These are phyloP conservation scores for Leccinum huronense DNA, from an alignment of 1,284 basidiomycete genomes.

Conservation along the genomic window DNA sequence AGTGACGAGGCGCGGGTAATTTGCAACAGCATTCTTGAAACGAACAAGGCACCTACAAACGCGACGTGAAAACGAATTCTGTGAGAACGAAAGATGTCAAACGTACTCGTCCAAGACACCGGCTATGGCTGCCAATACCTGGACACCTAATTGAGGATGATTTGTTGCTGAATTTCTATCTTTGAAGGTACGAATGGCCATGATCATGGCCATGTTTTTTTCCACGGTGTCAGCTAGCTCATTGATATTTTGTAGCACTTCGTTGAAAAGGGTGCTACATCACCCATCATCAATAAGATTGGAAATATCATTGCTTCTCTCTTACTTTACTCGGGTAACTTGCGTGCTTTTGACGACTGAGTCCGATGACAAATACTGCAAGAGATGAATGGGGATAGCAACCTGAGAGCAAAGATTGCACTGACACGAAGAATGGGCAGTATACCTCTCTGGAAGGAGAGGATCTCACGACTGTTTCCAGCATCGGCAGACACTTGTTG, in stretches of 20 bases:
- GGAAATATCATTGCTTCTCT: conserved; percentile 6
- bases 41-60: conserved; percentile 52
- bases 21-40: conserved; percentile 54
- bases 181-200: conserved; percentile 41
- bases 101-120: conserved; percentile 55
- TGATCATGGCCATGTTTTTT: conserved; percentile 43
- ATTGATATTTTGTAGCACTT: conserved; percentile 52
- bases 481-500: conserved; percentile 42
- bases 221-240: conserved; percentile 44
- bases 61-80: not conserved
- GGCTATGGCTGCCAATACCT: conserved; percentile 49
- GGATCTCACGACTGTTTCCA: conserved; percentile 31
- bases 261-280: conserved; percentile 51
- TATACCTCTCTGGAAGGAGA: conserved; percentile 64
- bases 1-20: conserved; percentile 44
- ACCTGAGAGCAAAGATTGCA: conserved; percentile 4
- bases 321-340: conserved; percentile 54
- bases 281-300: conserved; percentile 5
- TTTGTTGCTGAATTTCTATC: conserved; percentile 33
- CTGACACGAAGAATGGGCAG: conserved; percentile 58
- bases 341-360: conserved; percentile 62
- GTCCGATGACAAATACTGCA: conserved; percentile 62
- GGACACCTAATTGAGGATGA: conserved; percentile 36
- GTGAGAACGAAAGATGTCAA: not conserved
- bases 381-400: not conserved